phyloP scores from a whole-genome alignment of 441 rosid genomes.

The Dalechampia spathulata region DNA sequence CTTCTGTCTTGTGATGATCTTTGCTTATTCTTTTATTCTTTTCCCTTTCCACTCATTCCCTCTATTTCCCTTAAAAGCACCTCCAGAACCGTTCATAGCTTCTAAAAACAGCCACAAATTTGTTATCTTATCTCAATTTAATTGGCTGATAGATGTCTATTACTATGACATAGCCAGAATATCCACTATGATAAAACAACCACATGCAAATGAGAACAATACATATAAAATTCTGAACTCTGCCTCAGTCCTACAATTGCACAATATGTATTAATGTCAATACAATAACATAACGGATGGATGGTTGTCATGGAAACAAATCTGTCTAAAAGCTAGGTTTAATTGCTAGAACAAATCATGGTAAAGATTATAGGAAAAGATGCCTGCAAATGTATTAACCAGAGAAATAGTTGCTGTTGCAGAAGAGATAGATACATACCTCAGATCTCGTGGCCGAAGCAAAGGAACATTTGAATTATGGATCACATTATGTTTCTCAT shows the following conservation, averaged over 20 bases:
- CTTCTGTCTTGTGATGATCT: no score
- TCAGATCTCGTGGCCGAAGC: constrained; percentile 72
- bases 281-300: no score
- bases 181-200: not conserved
- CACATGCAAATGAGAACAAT: not conserved
- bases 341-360: not conserved
- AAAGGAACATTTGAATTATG: constrained; percentile 36
- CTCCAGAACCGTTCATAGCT: no score
- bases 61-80: no score
- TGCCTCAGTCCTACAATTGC: not conserved
- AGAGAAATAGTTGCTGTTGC: not conserved
- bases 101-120: no score
- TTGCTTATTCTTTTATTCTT: no score
- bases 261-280: not conserved
- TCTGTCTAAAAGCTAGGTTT: no score
- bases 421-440: constrained; percentile 30
- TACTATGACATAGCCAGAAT: not conserved
- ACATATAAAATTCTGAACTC: not conserved
- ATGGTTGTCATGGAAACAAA: no score
- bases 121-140: no score
- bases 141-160: no score
- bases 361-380: not conserved
- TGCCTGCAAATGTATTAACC: constrained; percentile 1
- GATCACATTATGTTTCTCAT: constrained; percentile 32
- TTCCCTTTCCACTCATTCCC: no score